Evolutionary conservation across 495 filamentous ascomycete genomes (phyloP).

Genomic region (Penicillium crystallinum): DNA sequence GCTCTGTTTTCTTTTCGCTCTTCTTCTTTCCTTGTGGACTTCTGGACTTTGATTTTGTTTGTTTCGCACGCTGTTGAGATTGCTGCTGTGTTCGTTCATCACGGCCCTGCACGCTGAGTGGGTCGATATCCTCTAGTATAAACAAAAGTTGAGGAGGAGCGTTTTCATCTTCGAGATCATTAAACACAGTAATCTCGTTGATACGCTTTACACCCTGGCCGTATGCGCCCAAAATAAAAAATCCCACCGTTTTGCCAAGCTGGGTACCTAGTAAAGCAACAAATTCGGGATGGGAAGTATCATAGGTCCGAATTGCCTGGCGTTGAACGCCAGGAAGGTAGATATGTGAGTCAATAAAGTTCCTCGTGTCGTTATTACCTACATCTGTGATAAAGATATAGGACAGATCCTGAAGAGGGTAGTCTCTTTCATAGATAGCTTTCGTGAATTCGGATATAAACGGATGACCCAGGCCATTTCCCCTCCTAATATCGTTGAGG

Average conservation of each 20-base stretch:
- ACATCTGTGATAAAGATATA: background rate
- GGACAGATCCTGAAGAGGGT: background rate
- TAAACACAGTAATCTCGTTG: background rate
- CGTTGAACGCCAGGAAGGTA: background rate
- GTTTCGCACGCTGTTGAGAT: too few species aligned
- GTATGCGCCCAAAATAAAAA: background rate
- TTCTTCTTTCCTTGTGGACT: too few species aligned
- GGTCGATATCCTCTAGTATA: background rate
- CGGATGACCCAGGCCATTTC: background rate
- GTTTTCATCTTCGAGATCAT: too few species aligned
- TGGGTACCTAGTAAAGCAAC: background rate
- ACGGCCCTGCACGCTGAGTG: too few species aligned
- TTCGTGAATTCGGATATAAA: background rate
- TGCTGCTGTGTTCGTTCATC: too few species aligned
- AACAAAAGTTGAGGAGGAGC: background rate
- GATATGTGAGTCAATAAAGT: background rate
- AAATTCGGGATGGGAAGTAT: background rate
- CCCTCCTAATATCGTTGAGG: background rate
- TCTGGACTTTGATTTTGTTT: too few species aligned
- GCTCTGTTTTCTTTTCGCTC: too few species aligned
- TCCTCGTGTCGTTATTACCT: background rate
- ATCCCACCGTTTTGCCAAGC: background rate
- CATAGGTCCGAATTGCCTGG: background rate
- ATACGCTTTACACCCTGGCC: conserved; percentile 1
- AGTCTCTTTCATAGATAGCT: background rate